Evolutionary conservation across 2,329 filamentous ascomycete genomes (phyloP).

Genomic region (Alternaria viburni): DNA sequence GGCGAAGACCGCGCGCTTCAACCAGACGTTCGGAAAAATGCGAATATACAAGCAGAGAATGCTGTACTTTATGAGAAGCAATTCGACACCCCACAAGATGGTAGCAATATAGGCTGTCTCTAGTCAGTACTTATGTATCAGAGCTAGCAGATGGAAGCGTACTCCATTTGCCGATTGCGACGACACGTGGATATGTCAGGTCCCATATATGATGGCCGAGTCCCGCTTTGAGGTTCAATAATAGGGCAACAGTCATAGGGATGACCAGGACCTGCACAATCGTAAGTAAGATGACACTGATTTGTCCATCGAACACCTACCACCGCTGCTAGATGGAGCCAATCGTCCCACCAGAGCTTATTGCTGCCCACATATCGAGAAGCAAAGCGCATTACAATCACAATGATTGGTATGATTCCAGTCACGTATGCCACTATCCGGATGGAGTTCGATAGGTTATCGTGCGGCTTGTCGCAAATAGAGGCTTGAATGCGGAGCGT

Average conservation of each 20-base stretch:
- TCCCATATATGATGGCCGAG: conserved; percentile 4
- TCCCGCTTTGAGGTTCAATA: not conserved
- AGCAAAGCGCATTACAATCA: conserved; percentile 5
- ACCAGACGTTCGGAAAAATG: conserved; percentile 6
- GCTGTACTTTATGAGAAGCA: conserved; percentile 7
- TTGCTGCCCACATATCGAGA: conserved; percentile 2
- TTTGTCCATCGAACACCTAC: not conserved
- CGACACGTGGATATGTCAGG: conserved; percentile 7
- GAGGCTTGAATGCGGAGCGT: conserved; percentile 3
- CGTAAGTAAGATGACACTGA: not conserved
- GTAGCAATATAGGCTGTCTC: not conserved
- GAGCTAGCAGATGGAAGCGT: not conserved
- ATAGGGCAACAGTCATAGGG: not conserved
- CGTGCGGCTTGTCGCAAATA: conserved; percentile 4
- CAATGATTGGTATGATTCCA: conserved; percentile 2
- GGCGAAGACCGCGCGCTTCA: conserved; percentile 3
- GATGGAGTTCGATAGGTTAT: not conserved
- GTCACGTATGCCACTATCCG: conserved; percentile 2
- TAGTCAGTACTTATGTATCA: not conserved
- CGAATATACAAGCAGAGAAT: conserved; percentile 6
- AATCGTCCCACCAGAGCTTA: conserved; percentile 5
- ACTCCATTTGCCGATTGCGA: conserved; percentile 1
- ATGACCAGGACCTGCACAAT: conserved; percentile 1
- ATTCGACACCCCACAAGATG: conserved; percentile 1
- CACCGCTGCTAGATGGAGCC: conserved; percentile 3